Evolutionary conservation across 352 stramenopile genomes (phyloP).

Genomic region (Phytophthora pistaciae): DNA sequence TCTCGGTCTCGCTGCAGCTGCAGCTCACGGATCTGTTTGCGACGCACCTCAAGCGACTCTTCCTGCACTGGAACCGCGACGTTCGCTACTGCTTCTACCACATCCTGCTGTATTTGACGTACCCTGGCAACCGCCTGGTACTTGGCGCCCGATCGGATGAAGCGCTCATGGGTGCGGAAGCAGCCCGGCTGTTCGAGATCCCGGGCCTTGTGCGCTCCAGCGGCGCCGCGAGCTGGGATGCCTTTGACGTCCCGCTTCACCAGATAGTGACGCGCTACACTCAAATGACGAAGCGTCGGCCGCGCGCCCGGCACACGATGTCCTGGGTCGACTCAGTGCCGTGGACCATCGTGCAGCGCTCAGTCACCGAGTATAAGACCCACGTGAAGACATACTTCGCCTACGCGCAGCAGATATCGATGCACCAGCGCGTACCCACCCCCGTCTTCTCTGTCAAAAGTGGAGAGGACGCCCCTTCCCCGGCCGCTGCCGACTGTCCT

Average conservation of each 20-base stretch:
- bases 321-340: slow-evolving; percentile 59
- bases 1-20: slow-evolving; percentile 69
- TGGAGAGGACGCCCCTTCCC: slow-evolving; percentile 23
- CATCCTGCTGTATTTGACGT: slow-evolving; percentile 83
- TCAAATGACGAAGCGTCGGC: slow-evolving; percentile 48
- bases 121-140: slow-evolving; percentile 78
- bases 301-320: slow-evolving; percentile 15
- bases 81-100: slow-evolving; percentile 88
- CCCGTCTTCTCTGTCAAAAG: slow-evolving; percentile 64
- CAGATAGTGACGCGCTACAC: slow-evolving; percentile 62
- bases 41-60: slow-evolving; percentile 64
- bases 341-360: slow-evolving; percentile 52
- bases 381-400: slow-evolving; percentile 79
- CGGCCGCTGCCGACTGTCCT: slow-evolving; percentile 11
- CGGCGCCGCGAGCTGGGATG: slow-evolving; percentile 57
- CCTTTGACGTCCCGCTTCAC: slow-evolving; percentile 67
- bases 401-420: slow-evolving; percentile 60
- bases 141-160: slow-evolving; percentile 80
- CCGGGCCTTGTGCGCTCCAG: slow-evolving; percentile 60
- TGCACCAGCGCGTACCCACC: slow-evolving; percentile 74
- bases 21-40: slow-evolving; percentile 61
- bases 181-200: slow-evolving; percentile 75
- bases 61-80: slow-evolving; percentile 88
- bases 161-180: slow-evolving; percentile 70
- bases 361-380: slow-evolving; percentile 72